Base-by-base conservation (phyloP, 2,329 filamentous ascomycete genomes). In the Neonectria neomacrospora region DNA sequence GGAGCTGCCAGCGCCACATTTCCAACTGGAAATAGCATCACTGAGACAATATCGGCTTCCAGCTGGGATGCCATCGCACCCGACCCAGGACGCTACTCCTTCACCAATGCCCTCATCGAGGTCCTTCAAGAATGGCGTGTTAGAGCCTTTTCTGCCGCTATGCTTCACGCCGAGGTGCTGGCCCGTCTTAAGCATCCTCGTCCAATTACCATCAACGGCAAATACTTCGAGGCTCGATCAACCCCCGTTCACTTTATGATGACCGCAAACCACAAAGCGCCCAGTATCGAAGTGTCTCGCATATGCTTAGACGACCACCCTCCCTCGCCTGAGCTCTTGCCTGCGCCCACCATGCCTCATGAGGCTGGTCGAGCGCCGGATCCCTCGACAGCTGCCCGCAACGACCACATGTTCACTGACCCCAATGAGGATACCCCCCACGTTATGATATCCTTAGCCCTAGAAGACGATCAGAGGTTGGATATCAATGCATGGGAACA, bases 211-310 rank as follows among this genome's bases (percentile, higher is more conserved):
- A 82, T 85, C 67, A 86, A 88, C 66, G 86, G 86, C 55, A 85
- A 83, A 73, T 80, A 83, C 18, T 86, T 86, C 50, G 86, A 88
- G 69, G 83, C 84, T 37, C 81, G 86, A 41, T 86, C 85, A 2
- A 88, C 86, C 0, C 86, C 86, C 0, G 85, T 88, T 5, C 86
- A 88, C 68, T 88, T 88, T 68, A 88, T 88, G 84, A 88, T 88
- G 85, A 88, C 86, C 2, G 80, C 84, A 18, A 87, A 88, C 61
- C 85, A 88, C 71, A 85, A 80, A 61, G 85, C 84, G 1, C 84
- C 85, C 0, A 88, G 86, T 59, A 88, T 88, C 45, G 85, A 88
- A 70, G 74, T 88, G 37, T 81, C 81, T 6, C 79, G 81, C 23
- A 73, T 73, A 42, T 60, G 68, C 2, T 66, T 68, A n/a, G 61